Evolutionary conservation across 2,329 filamentous ascomycete genomes (phyloP).

Genomic region (Chaetomiaceae sp.): DNA sequence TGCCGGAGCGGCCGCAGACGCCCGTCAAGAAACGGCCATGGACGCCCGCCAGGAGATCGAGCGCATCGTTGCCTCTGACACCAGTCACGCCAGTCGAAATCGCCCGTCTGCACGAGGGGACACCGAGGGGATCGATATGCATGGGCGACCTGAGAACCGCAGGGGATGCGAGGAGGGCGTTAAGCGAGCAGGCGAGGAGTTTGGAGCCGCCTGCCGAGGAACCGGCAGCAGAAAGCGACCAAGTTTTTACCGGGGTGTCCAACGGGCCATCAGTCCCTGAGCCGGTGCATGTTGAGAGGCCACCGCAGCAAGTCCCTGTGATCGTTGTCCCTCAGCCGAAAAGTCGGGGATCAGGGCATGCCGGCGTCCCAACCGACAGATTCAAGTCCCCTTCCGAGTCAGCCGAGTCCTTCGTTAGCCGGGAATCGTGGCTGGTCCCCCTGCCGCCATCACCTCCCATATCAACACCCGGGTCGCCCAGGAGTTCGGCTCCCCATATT

Average conservation of each 20-base stretch:
- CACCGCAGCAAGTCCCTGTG: constrained; percentile 36
- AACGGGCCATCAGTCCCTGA: not conserved
- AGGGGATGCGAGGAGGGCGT: not conserved
- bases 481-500: constrained; percentile 37
- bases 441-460: constrained; percentile 43
- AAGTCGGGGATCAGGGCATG: constrained; percentile 21
- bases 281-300: not conserved
- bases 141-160: constrained; percentile 10
- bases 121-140: constrained; percentile 17
- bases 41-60: constrained; percentile 47
- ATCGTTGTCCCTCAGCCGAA: constrained; percentile 33
- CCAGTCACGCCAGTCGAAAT: constrained; percentile 26
- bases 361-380: constrained; percentile 29
- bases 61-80: constrained; percentile 27
- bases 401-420: constrained; percentile 52
- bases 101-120: constrained; percentile 18
- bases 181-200: constrained; percentile 7
- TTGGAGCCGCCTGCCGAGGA: constrained; percentile 7
- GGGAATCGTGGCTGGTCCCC: constrained; percentile 47
- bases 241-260: not conserved
- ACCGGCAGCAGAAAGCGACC: not conserved
- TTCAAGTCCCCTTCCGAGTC: constrained; percentile 42
- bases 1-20: constrained; percentile 64
- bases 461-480: constrained; percentile 37
- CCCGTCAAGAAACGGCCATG: constrained; percentile 65